A percentile compares a stretch with the other conserved stretches of the same genome.
phyloP scores from a whole-genome alignment of 768 basidiomycete genomes.

The Rhizopogon vinicolor region DNA sequence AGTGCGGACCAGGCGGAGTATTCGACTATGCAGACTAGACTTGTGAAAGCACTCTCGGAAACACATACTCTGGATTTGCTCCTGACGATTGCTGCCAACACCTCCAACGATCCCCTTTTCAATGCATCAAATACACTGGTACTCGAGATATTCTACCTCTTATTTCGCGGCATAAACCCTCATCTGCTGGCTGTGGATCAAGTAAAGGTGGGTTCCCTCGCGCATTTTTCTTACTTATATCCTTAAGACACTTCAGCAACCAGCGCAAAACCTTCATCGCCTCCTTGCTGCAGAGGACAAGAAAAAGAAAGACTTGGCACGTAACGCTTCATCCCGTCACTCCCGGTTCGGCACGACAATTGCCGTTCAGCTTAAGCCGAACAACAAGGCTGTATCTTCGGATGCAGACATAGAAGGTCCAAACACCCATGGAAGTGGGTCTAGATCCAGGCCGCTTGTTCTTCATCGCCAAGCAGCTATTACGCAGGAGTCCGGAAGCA shows the following conservation, averaged over 20 bases:
- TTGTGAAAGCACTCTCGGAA: slow-evolving; percentile 66
- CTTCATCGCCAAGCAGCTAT: slow-evolving; percentile 86
- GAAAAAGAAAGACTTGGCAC: slow-evolving; percentile 50
- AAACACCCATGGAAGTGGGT: background rate
- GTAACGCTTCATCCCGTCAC: slow-evolving; percentile 71
- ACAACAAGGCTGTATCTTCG: slow-evolving; percentile 33
- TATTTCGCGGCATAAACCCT: slow-evolving; percentile 79
- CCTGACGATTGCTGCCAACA: slow-evolving; percentile 81
- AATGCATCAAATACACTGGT: slow-evolving; percentile 85
- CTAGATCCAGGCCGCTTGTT: slow-evolving; percentile 54
- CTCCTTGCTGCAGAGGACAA: slow-evolving; percentile 77
- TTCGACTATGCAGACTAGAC: slow-evolving; percentile 70
- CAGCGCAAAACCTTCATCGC: slow-evolving; percentile 60
- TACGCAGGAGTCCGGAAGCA: slow-evolving; percentile 55
- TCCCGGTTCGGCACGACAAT: slow-evolving; percentile 97
- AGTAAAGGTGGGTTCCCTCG: slow-evolving; percentile 44
- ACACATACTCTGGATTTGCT: slow-evolving; percentile 74
- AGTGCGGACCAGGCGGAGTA: slow-evolving; percentile 80
- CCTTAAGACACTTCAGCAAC: slow-evolving; percentile 45
- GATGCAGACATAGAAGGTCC: slow-evolving; percentile 12
- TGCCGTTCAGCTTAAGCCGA: slow-evolving; percentile 65
- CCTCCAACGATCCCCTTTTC: slow-evolving; percentile 71
- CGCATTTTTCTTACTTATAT: slow-evolving; percentile 4
- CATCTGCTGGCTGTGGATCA: slow-evolving; percentile 53
- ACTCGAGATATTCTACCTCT: slow-evolving; percentile 89